Evolutionary conservation across 441 rosid species (phyloP).

Genomic region (Croton setiger): DNA sequence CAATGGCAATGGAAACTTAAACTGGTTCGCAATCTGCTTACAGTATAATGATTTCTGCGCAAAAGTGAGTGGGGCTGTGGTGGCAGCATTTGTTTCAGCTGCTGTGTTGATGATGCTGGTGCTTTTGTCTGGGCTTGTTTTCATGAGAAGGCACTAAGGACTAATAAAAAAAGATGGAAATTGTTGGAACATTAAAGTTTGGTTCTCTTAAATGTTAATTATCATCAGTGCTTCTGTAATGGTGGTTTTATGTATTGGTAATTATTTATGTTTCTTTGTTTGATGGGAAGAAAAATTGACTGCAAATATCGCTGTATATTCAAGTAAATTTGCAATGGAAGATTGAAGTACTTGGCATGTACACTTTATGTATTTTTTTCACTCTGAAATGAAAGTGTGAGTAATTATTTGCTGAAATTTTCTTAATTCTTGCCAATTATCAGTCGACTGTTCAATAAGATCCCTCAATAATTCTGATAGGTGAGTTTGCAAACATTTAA

Average conservation of each 20-base stretch:
- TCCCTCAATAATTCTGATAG: too few species aligned
- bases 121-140: slow-evolving; percentile 51
- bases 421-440: too few species aligned
- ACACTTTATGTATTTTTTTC: too few species aligned
- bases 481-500: too few species aligned
- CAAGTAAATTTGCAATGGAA: too few species aligned
- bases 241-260: not conserved
- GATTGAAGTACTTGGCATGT: too few species aligned
- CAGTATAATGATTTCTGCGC: slow-evolving; percentile 82
- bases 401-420: too few species aligned
- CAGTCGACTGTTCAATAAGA: too few species aligned
- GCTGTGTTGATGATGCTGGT: slow-evolving; percentile 43
- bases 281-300: not conserved
- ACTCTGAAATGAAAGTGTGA: too few species aligned
- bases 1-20: slow-evolving; percentile 65
- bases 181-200: not conserved
- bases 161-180: too few species aligned
- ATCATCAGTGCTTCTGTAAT: not conserved
- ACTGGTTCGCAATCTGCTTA: slow-evolving; percentile 78
- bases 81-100: slow-evolving; percentile 48
- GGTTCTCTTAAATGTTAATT: not conserved
- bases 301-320: too few species aligned
- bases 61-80: slow-evolving; percentile 63
- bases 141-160: slow-evolving; percentile 29
- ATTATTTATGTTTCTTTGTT: not conserved